phyloP scores from a whole-genome alignment of 805 yeast genomes.

The Suhomyces emberorum region DNA sequence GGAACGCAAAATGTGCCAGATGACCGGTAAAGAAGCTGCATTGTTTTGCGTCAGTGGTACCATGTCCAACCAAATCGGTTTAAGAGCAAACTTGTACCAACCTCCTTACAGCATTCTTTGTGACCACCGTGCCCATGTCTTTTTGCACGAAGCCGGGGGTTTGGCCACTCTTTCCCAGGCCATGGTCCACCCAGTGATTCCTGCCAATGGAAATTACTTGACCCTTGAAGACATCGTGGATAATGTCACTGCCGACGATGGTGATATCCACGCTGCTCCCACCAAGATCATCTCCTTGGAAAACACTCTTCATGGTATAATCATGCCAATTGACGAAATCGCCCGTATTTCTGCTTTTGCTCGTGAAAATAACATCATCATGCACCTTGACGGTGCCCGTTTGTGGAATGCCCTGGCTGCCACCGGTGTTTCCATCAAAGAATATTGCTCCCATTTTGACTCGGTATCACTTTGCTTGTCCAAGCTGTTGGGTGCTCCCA shows the following conservation, averaged over 20 bases:
- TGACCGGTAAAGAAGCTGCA: constrained; percentile 81
- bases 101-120: constrained; percentile 87
- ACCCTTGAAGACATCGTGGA: constrained; percentile 76
- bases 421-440: constrained; percentile 62
- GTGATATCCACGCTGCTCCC: constrained; percentile 86
- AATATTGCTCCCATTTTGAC: constrained; percentile 77
- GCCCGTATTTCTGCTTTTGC: constrained; percentile 69
- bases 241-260: constrained; percentile 65
- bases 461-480: constrained; percentile 88
- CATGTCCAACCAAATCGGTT: constrained; percentile 80
- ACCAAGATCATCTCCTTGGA: constrained; percentile 82
- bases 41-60: constrained; percentile 88
- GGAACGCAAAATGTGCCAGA: constrained; percentile 58
- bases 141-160: constrained; percentile 86
- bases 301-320: constrained; percentile 81
- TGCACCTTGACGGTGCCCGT: constrained; percentile 96
- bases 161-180: constrained; percentile 86
- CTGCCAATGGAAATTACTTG: constrained; percentile 70
- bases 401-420: constrained; percentile 85
- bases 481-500: constrained; percentile 89
- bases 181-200: constrained; percentile 81
- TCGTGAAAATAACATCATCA: constrained; percentile 48
- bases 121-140: constrained; percentile 84
- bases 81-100: constrained; percentile 69
- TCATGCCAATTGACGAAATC: constrained; percentile 79